These are phyloP conservation scores for Desmodesmus armatus DNA, from an alignment of 139 green algal genomes.

Conservation along the genomic window DNA sequence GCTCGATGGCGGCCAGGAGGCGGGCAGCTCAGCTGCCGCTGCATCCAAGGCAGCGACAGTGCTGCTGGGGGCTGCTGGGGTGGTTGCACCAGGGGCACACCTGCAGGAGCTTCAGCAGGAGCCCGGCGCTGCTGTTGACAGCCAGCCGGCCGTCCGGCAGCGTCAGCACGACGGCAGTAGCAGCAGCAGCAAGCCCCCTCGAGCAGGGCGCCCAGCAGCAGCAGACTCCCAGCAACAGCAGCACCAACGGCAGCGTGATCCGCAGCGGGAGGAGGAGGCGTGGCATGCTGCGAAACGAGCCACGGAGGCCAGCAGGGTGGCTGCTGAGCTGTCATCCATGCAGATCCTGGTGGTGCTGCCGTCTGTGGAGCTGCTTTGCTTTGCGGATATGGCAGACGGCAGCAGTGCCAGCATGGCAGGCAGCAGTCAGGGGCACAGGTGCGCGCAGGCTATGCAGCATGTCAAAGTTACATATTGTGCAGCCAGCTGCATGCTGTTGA, in stretches of 20 bases:
- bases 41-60: slow-evolving; percentile 16
- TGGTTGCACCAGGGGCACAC: background rate
- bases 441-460: background rate
- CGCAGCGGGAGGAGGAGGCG: background rate
- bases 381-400: slow-evolving; percentile 1
- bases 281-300: background rate
- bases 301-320: background rate
- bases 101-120: background rate
- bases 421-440: slow-evolving; percentile 24
- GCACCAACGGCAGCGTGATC: background rate
- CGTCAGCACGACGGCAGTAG: background rate
- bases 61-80: background rate
- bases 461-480: too few species aligned
- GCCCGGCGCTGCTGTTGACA: too few species aligned
- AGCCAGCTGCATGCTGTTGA: too few species aligned
- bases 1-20: background rate
- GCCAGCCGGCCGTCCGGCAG: background rate
- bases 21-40: background rate
- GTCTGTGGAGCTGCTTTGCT: slow-evolving; percentile 27
- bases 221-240: background rate
- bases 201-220: background rate
- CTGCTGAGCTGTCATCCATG: slow-evolving; percentile 23
- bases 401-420: background rate
- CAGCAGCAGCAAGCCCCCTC: background rate
- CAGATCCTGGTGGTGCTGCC: slow-evolving; percentile 20